These are phyloP conservation scores for Xylaria sp. DNA, from an alignment of 2,329 filamentous ascomycete species.

Conservation along the genomic window DNA sequence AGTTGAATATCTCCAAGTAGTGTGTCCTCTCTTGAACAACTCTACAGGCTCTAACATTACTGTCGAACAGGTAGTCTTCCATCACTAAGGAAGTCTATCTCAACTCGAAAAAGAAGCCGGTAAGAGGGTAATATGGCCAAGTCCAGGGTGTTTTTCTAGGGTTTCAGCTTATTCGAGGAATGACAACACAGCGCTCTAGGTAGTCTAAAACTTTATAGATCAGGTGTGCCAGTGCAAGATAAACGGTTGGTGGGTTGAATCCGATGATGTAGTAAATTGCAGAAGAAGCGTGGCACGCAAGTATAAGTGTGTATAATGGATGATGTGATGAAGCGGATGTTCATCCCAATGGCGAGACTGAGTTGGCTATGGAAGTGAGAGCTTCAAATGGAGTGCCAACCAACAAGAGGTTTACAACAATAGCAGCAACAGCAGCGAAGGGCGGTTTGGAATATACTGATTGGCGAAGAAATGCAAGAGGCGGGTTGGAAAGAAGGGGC, in stretches of 20 bases:
- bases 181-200: slow-evolving; percentile 31
- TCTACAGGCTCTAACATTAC: slow-evolving; percentile 60
- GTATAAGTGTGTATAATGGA: slow-evolving; percentile 11
- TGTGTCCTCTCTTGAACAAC: slow-evolving; percentile 63
- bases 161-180: neutral
- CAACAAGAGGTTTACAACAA: slow-evolving; percentile 15
- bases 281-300: slow-evolving; percentile 26
- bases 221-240: neutral
- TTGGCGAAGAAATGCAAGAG: slow-evolving; percentile 37
- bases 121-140: neutral
- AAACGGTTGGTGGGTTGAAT: slow-evolving; percentile 25
- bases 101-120: slow-evolving; percentile 16
- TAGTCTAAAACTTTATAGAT: slow-evolving; percentile 7
- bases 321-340: slow-evolving; percentile 1
- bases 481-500: slow-evolving; percentile 32
- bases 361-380: neutral
- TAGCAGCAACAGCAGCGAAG: neutral
- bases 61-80: slow-evolving; percentile 69
- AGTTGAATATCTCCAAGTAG: slow-evolving; percentile 70
- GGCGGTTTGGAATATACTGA: slow-evolving; percentile 18
- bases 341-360: neutral
- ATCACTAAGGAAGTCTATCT: slow-evolving; percentile 51
- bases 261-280: slow-evolving; percentile 22
- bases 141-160: slow-evolving; percentile 4
- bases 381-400: slow-evolving; percentile 4